phyloP scores from a whole-genome alignment of 202 grass and related monocot genomes.

The Setaria viridis region DNA sequence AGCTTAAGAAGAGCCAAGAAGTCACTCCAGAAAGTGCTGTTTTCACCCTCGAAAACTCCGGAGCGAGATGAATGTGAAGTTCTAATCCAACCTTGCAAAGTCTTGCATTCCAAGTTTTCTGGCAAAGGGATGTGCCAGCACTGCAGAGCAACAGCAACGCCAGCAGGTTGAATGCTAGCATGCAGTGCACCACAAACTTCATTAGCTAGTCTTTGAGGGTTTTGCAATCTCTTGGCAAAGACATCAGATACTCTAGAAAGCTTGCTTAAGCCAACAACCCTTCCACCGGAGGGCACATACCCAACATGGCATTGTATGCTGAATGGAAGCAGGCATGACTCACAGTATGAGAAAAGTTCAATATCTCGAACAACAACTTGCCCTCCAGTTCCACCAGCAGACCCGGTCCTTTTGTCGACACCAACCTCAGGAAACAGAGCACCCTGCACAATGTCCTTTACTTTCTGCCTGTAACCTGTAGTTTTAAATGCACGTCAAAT shows the following conservation, averaged over 20 bases:
- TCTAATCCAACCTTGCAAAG: constrained; percentile 60
- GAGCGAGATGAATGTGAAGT: constrained; percentile 69
- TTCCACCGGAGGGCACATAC: constrained; percentile 77
- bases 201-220: constrained; percentile 77
- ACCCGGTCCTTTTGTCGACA: constrained; percentile 66
- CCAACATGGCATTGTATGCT: constrained; percentile 87
- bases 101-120: constrained; percentile 69
- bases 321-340: constrained; percentile 96
- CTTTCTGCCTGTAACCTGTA: constrained; percentile 85
- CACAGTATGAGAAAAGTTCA: constrained; percentile 90
- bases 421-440: constrained; percentile 97
- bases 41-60: constrained; percentile 76
- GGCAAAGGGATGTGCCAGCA: constrained; percentile 87
- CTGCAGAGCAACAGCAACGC: constrained; percentile 82
- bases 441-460: constrained; percentile 81
- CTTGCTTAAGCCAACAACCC: constrained; percentile 95
- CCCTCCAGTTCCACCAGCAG: constrained; percentile 80
- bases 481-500: constrained; percentile 27
- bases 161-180: constrained; percentile 76
- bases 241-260: constrained; percentile 91
- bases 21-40: constrained; percentile 74
- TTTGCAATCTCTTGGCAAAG: constrained; percentile 90
- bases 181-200: constrained; percentile 84
- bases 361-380: constrained; percentile 90
- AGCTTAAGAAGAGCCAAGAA: constrained; percentile 78